Evolutionary conservation across 2,329 filamentous ascomycete species (phyloP).

Genomic region (Exutisphaerella laricina): DNA sequence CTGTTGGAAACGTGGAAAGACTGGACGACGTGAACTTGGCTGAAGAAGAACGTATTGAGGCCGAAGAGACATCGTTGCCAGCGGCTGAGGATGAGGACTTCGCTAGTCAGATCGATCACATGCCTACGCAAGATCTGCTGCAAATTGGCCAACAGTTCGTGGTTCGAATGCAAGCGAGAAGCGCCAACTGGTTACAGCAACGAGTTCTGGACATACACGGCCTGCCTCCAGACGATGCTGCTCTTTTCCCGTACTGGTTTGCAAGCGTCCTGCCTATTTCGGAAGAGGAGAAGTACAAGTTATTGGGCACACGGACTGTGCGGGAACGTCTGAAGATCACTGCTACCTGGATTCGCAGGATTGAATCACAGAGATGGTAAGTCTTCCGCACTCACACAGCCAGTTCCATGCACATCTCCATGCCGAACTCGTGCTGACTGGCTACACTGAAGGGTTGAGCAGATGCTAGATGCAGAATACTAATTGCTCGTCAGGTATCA

Average conservation of each 20-base stretch:
- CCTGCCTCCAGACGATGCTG: constrained; percentile 68
- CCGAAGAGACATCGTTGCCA: constrained; percentile 52
- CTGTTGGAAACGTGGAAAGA: constrained; percentile 67
- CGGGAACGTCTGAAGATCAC: constrained; percentile 78
- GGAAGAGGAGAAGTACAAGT: constrained; percentile 71
- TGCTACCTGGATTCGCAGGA: constrained; percentile 68
- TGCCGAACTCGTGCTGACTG: constrained; percentile 10
- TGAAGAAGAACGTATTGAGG: constrained; percentile 73
- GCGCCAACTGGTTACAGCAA: constrained; percentile 68
- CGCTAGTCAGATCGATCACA: constrained; percentile 43
- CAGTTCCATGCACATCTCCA: constrained; percentile 10
- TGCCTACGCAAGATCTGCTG: constrained; percentile 68
- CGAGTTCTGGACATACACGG: constrained; percentile 71
- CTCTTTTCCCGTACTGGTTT: constrained; percentile 84
- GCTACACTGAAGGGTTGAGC: constrained; percentile 7
- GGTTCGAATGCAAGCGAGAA: constrained; percentile 59
- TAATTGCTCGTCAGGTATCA: constrained; percentile 32
- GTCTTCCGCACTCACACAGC: constrained; percentile 30
- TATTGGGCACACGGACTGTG: constrained; percentile 69
- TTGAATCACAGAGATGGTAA: constrained; percentile 67
- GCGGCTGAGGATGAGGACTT: constrained; percentile 26
- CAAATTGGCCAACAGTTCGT: constrained; percentile 63
- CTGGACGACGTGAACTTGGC: constrained; percentile 76
- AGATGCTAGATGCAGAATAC: background rate
- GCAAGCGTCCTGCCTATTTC: constrained; percentile 72